Evolutionary conservation across 2,329 filamentous ascomycete genomes (phyloP).

Genomic region (Neoascochyta sp.): DNA sequence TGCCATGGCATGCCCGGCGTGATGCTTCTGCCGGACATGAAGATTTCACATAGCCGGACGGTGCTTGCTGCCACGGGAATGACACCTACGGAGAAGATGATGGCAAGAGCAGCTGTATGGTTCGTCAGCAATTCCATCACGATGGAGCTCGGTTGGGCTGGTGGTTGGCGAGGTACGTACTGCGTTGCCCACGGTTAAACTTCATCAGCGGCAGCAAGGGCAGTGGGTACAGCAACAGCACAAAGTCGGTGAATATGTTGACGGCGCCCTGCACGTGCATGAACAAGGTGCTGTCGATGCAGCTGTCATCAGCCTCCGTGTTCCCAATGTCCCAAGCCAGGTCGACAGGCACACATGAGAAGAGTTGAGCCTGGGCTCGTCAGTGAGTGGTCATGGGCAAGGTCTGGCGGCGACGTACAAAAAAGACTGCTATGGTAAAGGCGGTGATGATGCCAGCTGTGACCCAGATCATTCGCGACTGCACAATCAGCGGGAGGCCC

Average conservation of each 20-base stretch:
- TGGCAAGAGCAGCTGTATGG: slow-evolving; percentile 17
- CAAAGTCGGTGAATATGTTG: slow-evolving; percentile 23
- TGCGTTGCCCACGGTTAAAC: slow-evolving; percentile 24
- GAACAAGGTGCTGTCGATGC: slow-evolving; percentile 18
- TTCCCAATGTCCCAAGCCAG: slow-evolving; percentile 20
- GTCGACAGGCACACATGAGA: slow-evolving; percentile 19
- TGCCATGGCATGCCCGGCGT: slow-evolving; percentile 12
- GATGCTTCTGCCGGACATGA: slow-evolving; percentile 13
- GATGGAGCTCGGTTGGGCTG: neutral
- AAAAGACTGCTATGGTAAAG: slow-evolving; percentile 17
- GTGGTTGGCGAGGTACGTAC: slow-evolving; percentile 7
- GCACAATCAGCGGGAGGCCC: slow-evolving; percentile 22
- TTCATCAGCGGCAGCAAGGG: slow-evolving; percentile 22
- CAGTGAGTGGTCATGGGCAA: neutral
- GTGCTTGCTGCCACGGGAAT: slow-evolving; percentile 26
- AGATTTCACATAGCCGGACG: slow-evolving; percentile 25
- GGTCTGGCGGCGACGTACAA: slow-evolving; percentile 11
- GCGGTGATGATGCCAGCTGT: slow-evolving; percentile 19
- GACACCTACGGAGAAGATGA: slow-evolving; percentile 27
- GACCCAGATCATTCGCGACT: slow-evolving; percentile 17
- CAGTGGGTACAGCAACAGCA: slow-evolving; percentile 22
- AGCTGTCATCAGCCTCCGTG: slow-evolving; percentile 11
- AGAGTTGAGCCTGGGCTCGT: slow-evolving; percentile 14
- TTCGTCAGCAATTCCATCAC: neutral
- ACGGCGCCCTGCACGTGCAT: slow-evolving; percentile 20